Conservation (phyloP, 2,329 filamentous ascomycete species). For the Neopestalotiopsis rosae region DNA sequence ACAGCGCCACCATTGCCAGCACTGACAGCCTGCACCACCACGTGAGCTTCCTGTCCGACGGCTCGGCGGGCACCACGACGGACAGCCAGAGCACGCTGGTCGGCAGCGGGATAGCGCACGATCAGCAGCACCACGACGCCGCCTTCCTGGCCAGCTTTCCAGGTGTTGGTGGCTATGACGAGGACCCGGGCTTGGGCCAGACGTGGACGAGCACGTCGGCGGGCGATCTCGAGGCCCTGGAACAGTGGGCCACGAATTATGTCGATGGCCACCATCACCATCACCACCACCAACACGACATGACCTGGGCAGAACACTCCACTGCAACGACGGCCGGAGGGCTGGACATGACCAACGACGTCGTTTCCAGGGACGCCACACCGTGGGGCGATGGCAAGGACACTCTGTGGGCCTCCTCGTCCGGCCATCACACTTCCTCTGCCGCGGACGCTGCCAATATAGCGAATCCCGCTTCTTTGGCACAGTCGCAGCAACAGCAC, state of each 20-base stretch:
- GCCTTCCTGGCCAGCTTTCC: slow-evolving; percentile 37
- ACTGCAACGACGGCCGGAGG: not conserved
- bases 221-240: slow-evolving; percentile 16
- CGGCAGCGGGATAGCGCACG: not conserved
- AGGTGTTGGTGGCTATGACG: slow-evolving; percentile 24
- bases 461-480: not conserved
- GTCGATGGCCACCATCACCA: slow-evolving; percentile 19
- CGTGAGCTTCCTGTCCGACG: slow-evolving; percentile 43
- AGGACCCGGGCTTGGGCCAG: slow-evolving; percentile 23
- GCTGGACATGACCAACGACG: not conserved
- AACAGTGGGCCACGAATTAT: slow-evolving; percentile 20
- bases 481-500: not conserved
- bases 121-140: slow-evolving; percentile 22
- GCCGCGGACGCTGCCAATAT: not conserved
- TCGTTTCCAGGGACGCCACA: not conserved
- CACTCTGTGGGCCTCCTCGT: slow-evolving; percentile 16
- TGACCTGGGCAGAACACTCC: slow-evolving; percentile 12
- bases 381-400: slow-evolving; percentile 21
- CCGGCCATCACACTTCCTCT: not conserved
- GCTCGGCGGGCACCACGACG: slow-evolving; percentile 30
- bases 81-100: slow-evolving; percentile 28
- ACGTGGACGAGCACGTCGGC: slow-evolving; percentile 15
- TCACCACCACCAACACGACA: not conserved
- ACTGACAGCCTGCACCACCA: slow-evolving; percentile 35
- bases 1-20: slow-evolving; percentile 31